Evolutionary conservation across 2,329 filamentous ascomycete genomes (phyloP).

Genomic region (Tolypocladium cylindrosporum): DNA sequence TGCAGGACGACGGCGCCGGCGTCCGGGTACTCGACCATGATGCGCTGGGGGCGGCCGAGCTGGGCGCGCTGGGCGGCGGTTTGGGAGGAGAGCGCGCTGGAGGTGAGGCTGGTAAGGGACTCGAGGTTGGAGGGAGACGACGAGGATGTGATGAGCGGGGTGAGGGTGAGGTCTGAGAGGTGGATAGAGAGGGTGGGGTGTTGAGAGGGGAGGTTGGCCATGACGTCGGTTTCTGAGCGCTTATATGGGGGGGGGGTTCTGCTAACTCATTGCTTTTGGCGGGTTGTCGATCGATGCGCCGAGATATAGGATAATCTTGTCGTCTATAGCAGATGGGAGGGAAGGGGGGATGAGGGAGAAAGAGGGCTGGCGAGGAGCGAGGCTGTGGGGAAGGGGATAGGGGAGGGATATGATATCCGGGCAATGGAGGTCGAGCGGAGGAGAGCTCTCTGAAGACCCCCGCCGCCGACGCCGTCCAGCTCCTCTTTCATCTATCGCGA

Average conservation of each 20-base stretch:
- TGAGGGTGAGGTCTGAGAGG: conserved; percentile 46
- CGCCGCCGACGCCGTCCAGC: neutral
- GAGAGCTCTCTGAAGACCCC: neutral
- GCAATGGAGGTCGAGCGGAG: neutral
- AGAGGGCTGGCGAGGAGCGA: neutral
- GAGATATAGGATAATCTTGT: neutral
- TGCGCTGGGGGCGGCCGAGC: conserved; percentile 42
- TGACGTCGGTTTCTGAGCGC: conserved; percentile 11
- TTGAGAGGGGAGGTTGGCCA: conserved; percentile 32
- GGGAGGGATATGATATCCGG: neutral
- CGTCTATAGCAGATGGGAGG: neutral
- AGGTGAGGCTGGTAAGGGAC: conserved; percentile 42
- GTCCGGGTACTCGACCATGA: conserved; percentile 46
- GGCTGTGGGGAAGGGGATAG: neutral
- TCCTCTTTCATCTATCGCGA: neutral
- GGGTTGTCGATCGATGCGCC: neutral
- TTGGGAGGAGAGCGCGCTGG: conserved; percentile 41
- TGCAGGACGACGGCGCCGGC: conserved; percentile 31
- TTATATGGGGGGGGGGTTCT: neutral
- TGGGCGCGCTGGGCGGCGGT: conserved; percentile 42
- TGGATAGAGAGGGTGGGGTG: conserved; percentile 43
- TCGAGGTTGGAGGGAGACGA: conserved; percentile 31
- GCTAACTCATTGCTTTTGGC: neutral
- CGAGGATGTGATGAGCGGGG: conserved; percentile 46
- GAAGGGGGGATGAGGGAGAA: neutral